Percentiles rank a stretch among this genome's conserved stretches.
phyloP scores from a whole-genome alignment of 352 stramenopile genomes.

The Phytopythium sindhum region DNA sequence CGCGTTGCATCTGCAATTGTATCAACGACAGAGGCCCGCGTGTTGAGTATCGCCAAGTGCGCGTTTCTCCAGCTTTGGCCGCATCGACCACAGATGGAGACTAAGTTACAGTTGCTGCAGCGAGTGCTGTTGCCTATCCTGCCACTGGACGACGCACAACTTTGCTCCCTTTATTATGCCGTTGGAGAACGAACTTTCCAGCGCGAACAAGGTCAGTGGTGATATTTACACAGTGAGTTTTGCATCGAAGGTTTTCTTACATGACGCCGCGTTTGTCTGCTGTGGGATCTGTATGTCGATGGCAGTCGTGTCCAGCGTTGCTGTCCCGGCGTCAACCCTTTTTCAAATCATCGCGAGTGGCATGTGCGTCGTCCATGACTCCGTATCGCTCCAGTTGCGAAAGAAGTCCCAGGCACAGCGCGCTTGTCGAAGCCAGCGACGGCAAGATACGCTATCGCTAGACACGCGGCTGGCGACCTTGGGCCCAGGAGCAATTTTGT shows the following conservation, averaged over 20 bases:
- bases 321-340: slow-evolving; percentile 19
- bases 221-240: no score
- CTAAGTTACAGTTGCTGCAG: slow-evolving; percentile 31
- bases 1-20: slow-evolving; percentile 30
- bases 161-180: slow-evolving; percentile 46
- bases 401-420: background rate
- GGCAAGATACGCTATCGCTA: slow-evolving; percentile 20
- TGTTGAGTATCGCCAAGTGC: slow-evolving; percentile 32
- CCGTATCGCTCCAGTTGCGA: slow-evolving; percentile 25
- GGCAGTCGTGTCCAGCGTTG: slow-evolving; percentile 29
- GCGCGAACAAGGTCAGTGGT: slow-evolving; percentile 32
- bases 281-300: background rate
- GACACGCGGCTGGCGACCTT: slow-evolving; percentile 37
- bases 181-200: slow-evolving; percentile 27
- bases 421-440: slow-evolving; percentile 6
- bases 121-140: slow-evolving; percentile 25
- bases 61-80: slow-evolving; percentile 36
- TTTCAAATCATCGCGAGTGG: slow-evolving; percentile 36
- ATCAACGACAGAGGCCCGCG: slow-evolving; percentile 17
- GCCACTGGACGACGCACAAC: slow-evolving; percentile 32
- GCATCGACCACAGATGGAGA: slow-evolving; percentile 15
- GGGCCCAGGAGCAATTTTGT: background rate
- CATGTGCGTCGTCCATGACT: slow-evolving; percentile 39
- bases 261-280: background rate
- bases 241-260: no score